Evolutionary conservation across 768 basidiomycete genomes (phyloP).

Genomic region (Hemileccinum rubropunctum): DNA sequence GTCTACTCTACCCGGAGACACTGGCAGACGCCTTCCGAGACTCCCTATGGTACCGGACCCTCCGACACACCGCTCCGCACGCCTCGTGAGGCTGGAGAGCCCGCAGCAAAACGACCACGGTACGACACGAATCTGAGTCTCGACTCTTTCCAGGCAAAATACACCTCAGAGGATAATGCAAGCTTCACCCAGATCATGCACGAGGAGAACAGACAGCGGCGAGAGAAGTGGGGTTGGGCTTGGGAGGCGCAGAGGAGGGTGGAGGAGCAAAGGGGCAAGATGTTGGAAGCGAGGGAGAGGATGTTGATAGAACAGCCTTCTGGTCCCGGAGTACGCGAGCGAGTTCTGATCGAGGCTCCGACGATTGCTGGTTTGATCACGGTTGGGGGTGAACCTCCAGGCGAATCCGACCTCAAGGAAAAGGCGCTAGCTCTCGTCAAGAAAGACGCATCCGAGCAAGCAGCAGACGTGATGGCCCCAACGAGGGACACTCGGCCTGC

Average conservation of each 20-base stretch:
- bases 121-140: slow-evolving; percentile 65
- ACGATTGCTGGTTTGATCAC: slow-evolving; percentile 53
- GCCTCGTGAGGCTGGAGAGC: slow-evolving; percentile 40
- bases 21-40: slow-evolving; percentile 53
- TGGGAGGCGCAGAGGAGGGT: slow-evolving; percentile 89
- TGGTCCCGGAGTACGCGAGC: slow-evolving; percentile 65
- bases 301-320: slow-evolving; percentile 69
- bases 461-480: slow-evolving; percentile 77
- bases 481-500: slow-evolving; percentile 70
- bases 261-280: slow-evolving; percentile 59
- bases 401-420: slow-evolving; percentile 24
- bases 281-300: slow-evolving; percentile 65
- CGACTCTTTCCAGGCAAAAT: slow-evolving; percentile 85
- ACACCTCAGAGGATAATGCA: slow-evolving; percentile 96
- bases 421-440: slow-evolving; percentile 19
- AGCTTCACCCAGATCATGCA: slow-evolving; percentile 93
- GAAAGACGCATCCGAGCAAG: slow-evolving; percentile 29
- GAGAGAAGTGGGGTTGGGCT: slow-evolving; percentile 87
- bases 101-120: slow-evolving; percentile 52
- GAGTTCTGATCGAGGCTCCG: slow-evolving; percentile 60
- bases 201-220: slow-evolving; percentile 80
- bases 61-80: slow-evolving; percentile 65
- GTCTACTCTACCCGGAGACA: slow-evolving; percentile 15
- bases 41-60: slow-evolving; percentile 58
- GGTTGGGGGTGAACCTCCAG: slow-evolving; percentile 19